Conservation (phyloP, 345 rosid species). For the Gossypium arboreum region DNA sequence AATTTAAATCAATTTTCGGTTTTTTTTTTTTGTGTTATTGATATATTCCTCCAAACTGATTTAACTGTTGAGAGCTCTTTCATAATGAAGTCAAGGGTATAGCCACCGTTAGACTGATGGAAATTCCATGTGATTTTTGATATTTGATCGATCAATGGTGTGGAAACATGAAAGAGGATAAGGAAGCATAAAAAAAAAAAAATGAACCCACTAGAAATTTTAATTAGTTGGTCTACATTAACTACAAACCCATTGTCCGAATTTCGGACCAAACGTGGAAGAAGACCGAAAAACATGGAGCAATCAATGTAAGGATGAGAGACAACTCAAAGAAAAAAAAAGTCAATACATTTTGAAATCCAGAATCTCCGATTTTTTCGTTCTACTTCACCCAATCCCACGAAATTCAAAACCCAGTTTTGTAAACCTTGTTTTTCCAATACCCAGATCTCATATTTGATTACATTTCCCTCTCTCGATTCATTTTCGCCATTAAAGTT, state of each 20-base stretch:
- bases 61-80: no score
- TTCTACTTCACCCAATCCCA: slow-evolving; percentile 21
- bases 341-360: background rate
- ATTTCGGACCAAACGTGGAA: slow-evolving; percentile 5
- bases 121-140: background rate
- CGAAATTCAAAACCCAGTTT: slow-evolving; percentile 32
- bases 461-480: slow-evolving; percentile 12
- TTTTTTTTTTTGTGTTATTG: no score
- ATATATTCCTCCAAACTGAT: no score
- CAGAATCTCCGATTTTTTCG: slow-evolving; percentile 20
- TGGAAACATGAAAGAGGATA: no score
- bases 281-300: background rate
- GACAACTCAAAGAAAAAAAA: background rate
- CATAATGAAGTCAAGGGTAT: no score
- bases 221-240: slow-evolving; percentile 15
- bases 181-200: background rate
- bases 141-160: background rate
- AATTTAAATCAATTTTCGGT: no score
- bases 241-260: slow-evolving; percentile 18
- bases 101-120: background rate
- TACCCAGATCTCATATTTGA: slow-evolving; percentile 42
- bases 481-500: slow-evolving; percentile 1
- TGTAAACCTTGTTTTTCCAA: slow-evolving; percentile 27
- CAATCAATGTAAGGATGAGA: slow-evolving; percentile 1
- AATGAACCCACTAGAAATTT: slow-evolving; percentile 16